phyloP scores from a whole-genome alignment of 805 yeast species.

The Yueomyces sinensis region DNA sequence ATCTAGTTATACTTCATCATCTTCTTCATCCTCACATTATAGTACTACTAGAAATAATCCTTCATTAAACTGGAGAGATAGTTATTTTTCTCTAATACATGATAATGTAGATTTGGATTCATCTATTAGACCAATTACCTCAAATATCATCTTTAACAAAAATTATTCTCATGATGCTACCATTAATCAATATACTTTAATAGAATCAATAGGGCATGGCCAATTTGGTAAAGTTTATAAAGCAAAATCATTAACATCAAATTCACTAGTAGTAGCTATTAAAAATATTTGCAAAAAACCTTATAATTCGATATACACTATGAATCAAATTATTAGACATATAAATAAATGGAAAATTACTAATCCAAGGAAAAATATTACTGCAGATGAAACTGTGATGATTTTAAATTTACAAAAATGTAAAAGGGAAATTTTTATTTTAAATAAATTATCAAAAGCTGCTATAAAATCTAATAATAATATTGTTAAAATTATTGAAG shows the following conservation, averaged over 20 bases:
- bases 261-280: constrained; percentile 12
- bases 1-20: too few species aligned
- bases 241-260: constrained; percentile 5
- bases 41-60: not conserved
- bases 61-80: not conserved
- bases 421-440: constrained; percentile 21
- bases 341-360: constrained; percentile 12
- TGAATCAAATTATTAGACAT: constrained; percentile 21
- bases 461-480: constrained; percentile 6
- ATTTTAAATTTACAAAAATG: constrained; percentile 19
- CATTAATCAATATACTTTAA: not conserved
- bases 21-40: too few species aligned
- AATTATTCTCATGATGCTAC: not conserved
- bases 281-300: constrained; percentile 21
- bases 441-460: constrained; percentile 8
- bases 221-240: constrained; percentile 23
- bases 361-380: constrained; percentile 5
- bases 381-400: constrained; percentile 16
- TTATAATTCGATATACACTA: constrained; percentile 14
- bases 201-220: constrained; percentile 15
- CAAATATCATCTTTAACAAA: too few species aligned
- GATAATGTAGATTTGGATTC: not conserved
- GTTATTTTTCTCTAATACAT: not conserved
- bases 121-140: not conserved
- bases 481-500: constrained; percentile 12